A percentile compares a stretch with the other conserved stretches of the same genome.
Conservation (phyloP, 768 basidiomycete genomes). For the Clitopilus passeckerianus region DNA sequence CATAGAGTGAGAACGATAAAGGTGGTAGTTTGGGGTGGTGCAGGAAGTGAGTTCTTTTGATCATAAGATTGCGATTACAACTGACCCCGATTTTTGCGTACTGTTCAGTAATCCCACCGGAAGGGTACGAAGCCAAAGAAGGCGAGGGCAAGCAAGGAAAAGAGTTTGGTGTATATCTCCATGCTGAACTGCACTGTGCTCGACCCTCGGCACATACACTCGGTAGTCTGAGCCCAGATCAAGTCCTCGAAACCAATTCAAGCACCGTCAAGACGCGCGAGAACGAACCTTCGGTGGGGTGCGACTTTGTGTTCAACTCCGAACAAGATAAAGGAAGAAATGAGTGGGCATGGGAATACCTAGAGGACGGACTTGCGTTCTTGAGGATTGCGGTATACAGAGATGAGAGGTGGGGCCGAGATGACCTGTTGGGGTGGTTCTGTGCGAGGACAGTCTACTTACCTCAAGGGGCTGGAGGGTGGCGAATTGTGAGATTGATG, state of each 20-base stretch:
- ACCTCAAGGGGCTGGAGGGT: conserved; percentile 38
- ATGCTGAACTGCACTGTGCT: conserved; percentile 37
- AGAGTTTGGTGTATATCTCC: conserved; percentile 36
- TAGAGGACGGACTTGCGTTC: conserved; percentile 47
- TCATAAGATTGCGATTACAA: neutral
- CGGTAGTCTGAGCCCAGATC: conserved; percentile 13
- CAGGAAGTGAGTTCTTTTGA: neutral
- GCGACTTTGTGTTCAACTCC: conserved; percentile 15
- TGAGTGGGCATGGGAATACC: conserved; percentile 46
- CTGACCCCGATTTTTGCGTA: neutral
- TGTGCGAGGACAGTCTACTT: conserved; percentile 47
- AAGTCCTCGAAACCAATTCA: conserved; percentile 39
- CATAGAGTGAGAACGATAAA: neutral
- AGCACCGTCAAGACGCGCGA: conserved; percentile 31
- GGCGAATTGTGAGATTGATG: conserved; percentile 45
- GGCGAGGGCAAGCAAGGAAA: conserved; percentile 28
- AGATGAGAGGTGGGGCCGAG: conserved; percentile 37
- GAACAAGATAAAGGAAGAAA: conserved; percentile 30
- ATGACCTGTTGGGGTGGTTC: conserved; percentile 38
- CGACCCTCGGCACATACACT: too few relatives aligned
- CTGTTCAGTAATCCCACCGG: neutral
- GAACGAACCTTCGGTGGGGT: conserved; percentile 24
- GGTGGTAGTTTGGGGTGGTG: neutral
- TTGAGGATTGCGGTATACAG: conserved; percentile 20
- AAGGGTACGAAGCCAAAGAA: conserved; percentile 16